These are phyloP conservation scores for Edaphochlamys debaryana DNA, from an alignment of 139 green algal genomes.

Conservation along the genomic window DNA sequence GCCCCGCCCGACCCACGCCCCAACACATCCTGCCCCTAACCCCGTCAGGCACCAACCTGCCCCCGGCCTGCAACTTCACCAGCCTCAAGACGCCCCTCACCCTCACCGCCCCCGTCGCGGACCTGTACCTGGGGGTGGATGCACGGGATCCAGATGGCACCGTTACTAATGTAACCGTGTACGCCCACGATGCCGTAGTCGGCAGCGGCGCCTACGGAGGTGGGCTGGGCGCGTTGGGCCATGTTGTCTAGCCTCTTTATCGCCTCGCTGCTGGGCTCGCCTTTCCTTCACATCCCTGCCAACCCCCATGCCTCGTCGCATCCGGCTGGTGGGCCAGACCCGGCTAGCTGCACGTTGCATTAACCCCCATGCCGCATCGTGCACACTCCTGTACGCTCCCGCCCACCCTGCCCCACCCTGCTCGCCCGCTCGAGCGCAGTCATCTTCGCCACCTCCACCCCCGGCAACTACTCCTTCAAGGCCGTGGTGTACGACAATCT, in stretches of 20 bases:
- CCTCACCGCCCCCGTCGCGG: neutral
- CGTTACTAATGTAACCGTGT: neutral
- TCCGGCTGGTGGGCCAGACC: no score
- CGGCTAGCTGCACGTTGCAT: no score
- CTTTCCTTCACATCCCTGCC: no score
- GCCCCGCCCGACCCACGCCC: no score
- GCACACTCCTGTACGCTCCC: neutral
- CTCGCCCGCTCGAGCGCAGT: neutral
- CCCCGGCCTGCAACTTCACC: neutral
- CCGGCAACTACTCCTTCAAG: neutral
- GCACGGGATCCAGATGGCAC: neutral
- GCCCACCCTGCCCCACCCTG: no score
- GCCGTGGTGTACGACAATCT: neutral
- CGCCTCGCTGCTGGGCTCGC: no score
- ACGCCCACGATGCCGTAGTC: neutral
- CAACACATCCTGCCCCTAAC: no score
- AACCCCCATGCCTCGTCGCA: no score
- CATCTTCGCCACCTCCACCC: neutral
- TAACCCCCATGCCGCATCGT: no score
- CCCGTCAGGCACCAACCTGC: neutral
- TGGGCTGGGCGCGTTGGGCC: neutral
- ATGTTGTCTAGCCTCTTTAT: no score
- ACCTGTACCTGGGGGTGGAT: neutral
- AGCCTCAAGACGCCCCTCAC: neutral
- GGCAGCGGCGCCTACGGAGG: neutral